These are phyloP conservation scores for Epichloe typhina DNA, from an alignment of 2,329 filamentous ascomycete species.

Conservation along the genomic window DNA sequence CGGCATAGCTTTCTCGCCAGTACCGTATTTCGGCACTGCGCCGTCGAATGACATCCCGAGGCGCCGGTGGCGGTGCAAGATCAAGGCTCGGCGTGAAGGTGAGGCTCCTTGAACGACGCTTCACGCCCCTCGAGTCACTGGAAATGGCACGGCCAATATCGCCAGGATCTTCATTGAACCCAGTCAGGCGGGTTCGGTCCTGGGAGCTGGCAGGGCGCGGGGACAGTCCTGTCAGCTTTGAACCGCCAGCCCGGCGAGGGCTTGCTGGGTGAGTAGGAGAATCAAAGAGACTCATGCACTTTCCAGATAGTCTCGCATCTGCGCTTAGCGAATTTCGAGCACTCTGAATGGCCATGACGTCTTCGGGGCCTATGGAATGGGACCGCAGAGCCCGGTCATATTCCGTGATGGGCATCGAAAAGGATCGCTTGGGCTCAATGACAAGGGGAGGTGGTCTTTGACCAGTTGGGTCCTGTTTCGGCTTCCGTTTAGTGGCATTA, in stretches of 20 bases:
- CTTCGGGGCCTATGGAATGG: slow-evolving; percentile 45
- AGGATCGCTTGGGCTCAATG: slow-evolving; percentile 37
- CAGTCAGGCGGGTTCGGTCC: slow-evolving; percentile 29
- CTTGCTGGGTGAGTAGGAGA: slow-evolving; percentile 12
- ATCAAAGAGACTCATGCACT: neutral
- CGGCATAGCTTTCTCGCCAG: slow-evolving; percentile 48
- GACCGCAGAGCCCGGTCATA: slow-evolving; percentile 47
- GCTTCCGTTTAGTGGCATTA: neutral
- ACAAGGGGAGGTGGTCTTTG: slow-evolving; percentile 22
- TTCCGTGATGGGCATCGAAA: slow-evolving; percentile 46
- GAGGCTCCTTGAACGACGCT: slow-evolving; percentile 46
- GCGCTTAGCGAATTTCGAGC: slow-evolving; percentile 39
- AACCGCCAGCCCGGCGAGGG: slow-evolving; percentile 18
- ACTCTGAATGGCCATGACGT: slow-evolving; percentile 39
- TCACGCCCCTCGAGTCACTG: slow-evolving; percentile 34
- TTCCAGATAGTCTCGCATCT: slow-evolving; percentile 25
- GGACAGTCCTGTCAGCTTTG: slow-evolving; percentile 40
- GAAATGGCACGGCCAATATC: slow-evolving; percentile 51
- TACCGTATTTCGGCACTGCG: slow-evolving; percentile 52
- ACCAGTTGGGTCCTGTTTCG: slow-evolving; percentile 21
- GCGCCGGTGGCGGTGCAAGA: neutral
- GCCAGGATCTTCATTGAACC: slow-evolving; percentile 30
- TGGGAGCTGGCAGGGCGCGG: slow-evolving; percentile 50
- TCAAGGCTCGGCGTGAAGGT: slow-evolving; percentile 36
- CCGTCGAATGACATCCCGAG: slow-evolving; percentile 26